phyloP scores from a whole-genome alignment of 1,139 yeast species.

The Candida neerlandica region DNA sequence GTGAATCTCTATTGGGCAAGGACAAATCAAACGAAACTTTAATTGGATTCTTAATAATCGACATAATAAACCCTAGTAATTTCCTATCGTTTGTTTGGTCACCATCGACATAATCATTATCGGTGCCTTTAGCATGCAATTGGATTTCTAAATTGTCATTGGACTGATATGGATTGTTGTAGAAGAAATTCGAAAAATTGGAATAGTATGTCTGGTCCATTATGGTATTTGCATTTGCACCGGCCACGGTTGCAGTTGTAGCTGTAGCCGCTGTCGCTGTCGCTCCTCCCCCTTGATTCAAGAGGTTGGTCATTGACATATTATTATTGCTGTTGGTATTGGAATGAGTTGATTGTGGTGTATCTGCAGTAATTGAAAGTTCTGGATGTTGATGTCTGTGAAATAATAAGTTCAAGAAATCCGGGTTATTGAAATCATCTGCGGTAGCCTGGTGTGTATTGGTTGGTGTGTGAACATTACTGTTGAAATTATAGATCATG shows the following conservation, averaged over 20 bases:
- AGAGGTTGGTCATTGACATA: constrained; percentile 24
- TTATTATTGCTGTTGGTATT: constrained; percentile 17
- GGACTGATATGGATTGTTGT: constrained; percentile 45
- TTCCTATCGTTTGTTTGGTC: constrained; percentile 35
- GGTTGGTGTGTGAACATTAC: constrained; percentile 11
- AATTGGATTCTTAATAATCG: constrained; percentile 46
- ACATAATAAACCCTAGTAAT: constrained; percentile 51
- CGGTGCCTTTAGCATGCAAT: constrained; percentile 36
- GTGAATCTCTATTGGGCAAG: constrained; percentile 18
- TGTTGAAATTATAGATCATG: constrained; percentile 37
- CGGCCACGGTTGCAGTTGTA: no score
- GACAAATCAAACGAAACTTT: constrained; percentile 42
- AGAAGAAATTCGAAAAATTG: constrained; percentile 44
- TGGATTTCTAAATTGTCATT: constrained; percentile 49
- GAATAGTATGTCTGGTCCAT: constrained; percentile 46
- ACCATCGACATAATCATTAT: constrained; percentile 42
- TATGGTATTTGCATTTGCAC: constrained; percentile 9
- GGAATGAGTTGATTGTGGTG: constrained; percentile 9
- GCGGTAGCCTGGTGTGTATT: constrained; percentile 7
- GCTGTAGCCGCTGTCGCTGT: neutral
- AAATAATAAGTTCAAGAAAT: constrained; percentile 52
- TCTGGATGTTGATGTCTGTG: constrained; percentile 38
- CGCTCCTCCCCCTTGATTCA: constrained; percentile 24
- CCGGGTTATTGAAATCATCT: constrained; percentile 20
- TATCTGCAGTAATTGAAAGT: constrained; percentile 10